Base-by-base conservation (phyloP, 257 asterid species). In the Nicotiana tabacum region DNA sequence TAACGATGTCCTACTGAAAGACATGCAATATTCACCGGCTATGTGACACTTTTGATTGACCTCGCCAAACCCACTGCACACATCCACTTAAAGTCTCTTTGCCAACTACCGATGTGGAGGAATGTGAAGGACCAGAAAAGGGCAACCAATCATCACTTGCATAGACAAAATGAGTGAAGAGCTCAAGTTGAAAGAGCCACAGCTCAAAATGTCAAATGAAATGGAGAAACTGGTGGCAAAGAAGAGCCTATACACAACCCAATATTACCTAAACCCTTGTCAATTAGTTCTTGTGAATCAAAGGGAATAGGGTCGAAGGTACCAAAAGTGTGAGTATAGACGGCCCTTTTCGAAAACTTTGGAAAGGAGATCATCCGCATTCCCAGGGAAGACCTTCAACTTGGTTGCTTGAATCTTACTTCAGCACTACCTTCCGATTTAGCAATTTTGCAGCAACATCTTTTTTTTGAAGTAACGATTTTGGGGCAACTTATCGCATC, bases 331-430 rank as follows among this genome's bases (percentile, higher is more conserved):
- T 39, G 33, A 69, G 77, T 4, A 37, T 39, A 39, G 33, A 68
- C 32, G 18, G 56, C 51, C 56, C 77, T 37, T 9, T 9, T 35
- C 30, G 30, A 18, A 37, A 68, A 18, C 32, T 18, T 37, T 68
- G 21, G 17, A 68, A 67, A 68, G 77, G 32, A 68, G 77, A 68
- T 18, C 77, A 68, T 37, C 18, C 10, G 32, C 77, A 68, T 68
- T 53, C 77, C 77, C 77, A 18, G 74, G 77, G 32, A 68, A 68
- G 53, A 9, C 77, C 77, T 67, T 67, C 77, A 35, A 67, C 53
- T 0, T 68, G 55, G 77, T 35, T 35, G 55, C 55, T 68, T 68
- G 17, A 37, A 68, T 35, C 77, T 35, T 68, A 35, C 55, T 37
- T 35, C 55, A 35, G 39, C 53, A 35, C 32, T 37, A 21, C 77